phyloP scores from a whole-genome alignment of 1,139 yeast species.

The Scheffersomyces titani region DNA sequence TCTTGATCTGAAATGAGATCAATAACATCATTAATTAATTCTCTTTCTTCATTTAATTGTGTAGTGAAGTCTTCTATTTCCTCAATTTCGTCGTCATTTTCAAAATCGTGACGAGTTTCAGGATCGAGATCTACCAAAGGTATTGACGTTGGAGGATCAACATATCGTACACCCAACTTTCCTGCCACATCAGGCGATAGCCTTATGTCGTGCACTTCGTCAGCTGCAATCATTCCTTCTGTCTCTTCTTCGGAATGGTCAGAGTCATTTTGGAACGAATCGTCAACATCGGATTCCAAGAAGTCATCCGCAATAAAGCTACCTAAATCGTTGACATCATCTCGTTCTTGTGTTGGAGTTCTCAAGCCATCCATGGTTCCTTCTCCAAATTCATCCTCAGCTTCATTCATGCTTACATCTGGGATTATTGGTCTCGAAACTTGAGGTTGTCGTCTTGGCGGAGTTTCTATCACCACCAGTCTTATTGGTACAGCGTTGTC shows the following conservation, averaged over 20 bases:
- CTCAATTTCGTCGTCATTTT: conserved; percentile 23
- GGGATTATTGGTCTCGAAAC: not conserved
- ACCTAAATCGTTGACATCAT: conserved; percentile 29
- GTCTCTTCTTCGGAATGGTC: conserved; percentile 17
- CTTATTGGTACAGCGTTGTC: not conserved
- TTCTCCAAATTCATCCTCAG: conserved; percentile 46
- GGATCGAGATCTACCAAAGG: conserved; percentile 9
- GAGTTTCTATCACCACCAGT: not conserved
- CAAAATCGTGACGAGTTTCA: conserved; percentile 3
- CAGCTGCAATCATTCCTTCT: conserved; percentile 5
- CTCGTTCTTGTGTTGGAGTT: conserved; percentile 41
- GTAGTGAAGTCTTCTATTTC: conserved; percentile 37
- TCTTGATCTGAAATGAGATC: conserved; percentile 37
- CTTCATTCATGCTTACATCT: conserved; percentile 15
- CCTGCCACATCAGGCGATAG: conserved; percentile 34
- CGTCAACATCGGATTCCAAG: conserved; percentile 12
- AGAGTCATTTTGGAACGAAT: conserved; percentile 6
- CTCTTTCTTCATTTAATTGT: conserved; percentile 47
- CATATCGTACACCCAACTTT: conserved; percentile 28
- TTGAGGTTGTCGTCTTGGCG: not conserved
- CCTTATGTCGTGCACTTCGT: conserved; percentile 28
- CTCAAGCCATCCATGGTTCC: conserved; percentile 38
- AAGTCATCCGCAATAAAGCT: conserved; percentile 37
- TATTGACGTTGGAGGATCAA: conserved; percentile 9
- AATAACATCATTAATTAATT: conserved; percentile 30